These are phyloP conservation scores for Phaeosphaeriaceae sp. DNA, from an alignment of 2,329 filamentous ascomycete species.

Conservation along the genomic window DNA sequence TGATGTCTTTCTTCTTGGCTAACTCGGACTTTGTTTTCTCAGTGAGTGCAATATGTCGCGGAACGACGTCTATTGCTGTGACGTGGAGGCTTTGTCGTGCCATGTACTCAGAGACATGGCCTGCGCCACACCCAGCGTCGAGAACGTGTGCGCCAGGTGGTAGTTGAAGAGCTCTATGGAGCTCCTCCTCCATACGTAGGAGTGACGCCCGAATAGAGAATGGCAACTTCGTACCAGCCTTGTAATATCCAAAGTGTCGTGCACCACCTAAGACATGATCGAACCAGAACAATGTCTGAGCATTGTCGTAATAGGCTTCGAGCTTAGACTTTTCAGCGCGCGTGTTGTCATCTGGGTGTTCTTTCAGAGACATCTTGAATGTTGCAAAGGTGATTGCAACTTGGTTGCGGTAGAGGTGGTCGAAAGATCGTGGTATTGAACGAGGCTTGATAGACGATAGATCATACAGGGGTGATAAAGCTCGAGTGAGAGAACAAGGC, in stretches of 20 bases:
- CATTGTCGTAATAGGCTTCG: conserved; percentile 55
- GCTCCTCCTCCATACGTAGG: conserved; percentile 59
- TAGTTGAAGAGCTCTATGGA: conserved; percentile 38
- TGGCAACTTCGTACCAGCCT: conserved; percentile 55
- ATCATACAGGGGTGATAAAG: no score
- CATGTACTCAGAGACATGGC: conserved; percentile 59
- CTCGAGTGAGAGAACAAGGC: no score
- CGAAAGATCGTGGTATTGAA: no score
- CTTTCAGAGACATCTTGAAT: no score
- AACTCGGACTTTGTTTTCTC: no score
- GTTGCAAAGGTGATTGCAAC: no score
- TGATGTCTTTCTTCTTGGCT: conserved; percentile 51
- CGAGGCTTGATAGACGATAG: no score
- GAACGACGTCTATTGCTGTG: conserved; percentile 58
- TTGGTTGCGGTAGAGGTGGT: no score
- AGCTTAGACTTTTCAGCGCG: conserved; percentile 8
- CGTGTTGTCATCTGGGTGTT: background rate
- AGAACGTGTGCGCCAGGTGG: conserved; percentile 53
- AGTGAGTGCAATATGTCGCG: conserved; percentile 54
- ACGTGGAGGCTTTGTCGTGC: conserved; percentile 48
- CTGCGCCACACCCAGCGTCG: conserved; percentile 61
- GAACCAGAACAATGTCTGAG: conserved; percentile 51
- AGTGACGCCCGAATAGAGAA: conserved; percentile 56
- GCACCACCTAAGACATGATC: conserved; percentile 54
- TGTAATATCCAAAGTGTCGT: conserved; percentile 60